Percentiles rank a stretch among this genome's conserved stretches.
Evolutionary conservation across 371 early-diverging fungal species (phyloP).

Genomic region (Mucor indicus): DNA sequence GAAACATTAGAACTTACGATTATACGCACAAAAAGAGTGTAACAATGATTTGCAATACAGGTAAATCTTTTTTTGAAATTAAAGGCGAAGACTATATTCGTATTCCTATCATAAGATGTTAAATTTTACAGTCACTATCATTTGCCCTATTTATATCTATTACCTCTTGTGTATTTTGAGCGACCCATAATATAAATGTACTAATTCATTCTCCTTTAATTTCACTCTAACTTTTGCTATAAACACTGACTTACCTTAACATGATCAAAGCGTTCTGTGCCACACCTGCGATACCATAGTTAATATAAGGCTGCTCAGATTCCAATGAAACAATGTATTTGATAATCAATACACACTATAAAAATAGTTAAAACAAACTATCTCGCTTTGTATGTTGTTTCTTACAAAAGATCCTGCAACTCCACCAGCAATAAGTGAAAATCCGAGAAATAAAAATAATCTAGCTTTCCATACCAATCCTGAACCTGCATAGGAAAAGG

Average conservation of each 20-base stretch:
- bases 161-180: slow-evolving; percentile 48
- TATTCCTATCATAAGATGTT: slow-evolving; percentile 1
- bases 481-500: slow-evolving; percentile 37
- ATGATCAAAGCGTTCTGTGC: slow-evolving; percentile 71
- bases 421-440: slow-evolving; percentile 75
- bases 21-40: too few relatives aligned
- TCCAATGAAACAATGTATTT: slow-evolving; percentile 67
- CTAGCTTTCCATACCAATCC: slow-evolving; percentile 69
- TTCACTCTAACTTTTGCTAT: background rate
- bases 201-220: slow-evolving; percentile 11
- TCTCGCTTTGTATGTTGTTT: background rate
- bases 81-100: slow-evolving; percentile 5
- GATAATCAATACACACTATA: slow-evolving; percentile 66
- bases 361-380: background rate
- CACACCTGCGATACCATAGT: slow-evolving; percentile 67
- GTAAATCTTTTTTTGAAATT: background rate
- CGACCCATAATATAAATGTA: slow-evolving; percentile 45
- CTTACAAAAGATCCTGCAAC: slow-evolving; percentile 74
- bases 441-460: slow-evolving; percentile 73
- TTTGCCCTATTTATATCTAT: too few relatives aligned
- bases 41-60: too few relatives aligned
- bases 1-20: too few relatives aligned
- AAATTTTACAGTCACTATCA: background rate
- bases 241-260: slow-evolving; percentile 50
- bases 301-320: slow-evolving; percentile 54